Conservation (phyloP, 208 protist genomes). For the Leishmania martiniquensis region DNA sequence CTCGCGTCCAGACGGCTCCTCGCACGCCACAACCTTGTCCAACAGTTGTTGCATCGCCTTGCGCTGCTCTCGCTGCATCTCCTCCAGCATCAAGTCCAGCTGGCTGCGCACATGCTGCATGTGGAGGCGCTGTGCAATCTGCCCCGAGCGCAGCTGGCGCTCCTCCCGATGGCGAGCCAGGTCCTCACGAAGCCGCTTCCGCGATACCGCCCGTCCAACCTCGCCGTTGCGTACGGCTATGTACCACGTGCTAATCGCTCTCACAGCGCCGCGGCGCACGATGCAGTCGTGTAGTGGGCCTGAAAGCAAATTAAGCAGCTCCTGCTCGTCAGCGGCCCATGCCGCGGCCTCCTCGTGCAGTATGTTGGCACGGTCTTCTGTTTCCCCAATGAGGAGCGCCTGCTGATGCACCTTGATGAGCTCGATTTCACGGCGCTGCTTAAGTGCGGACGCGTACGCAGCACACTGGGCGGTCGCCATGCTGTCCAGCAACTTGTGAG, state of each 20-base stretch:
- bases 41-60: conserved; percentile 23
- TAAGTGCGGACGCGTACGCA: conserved; percentile 9
- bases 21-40: conserved; percentile 14
- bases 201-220: conserved; percentile 19
- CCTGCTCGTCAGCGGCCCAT: conserved; percentile 15
- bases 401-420: conserved; percentile 12
- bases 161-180: conserved; percentile 20
- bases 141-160: conserved; percentile 10
- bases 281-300: conserved; percentile 29
- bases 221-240: conserved; percentile 16
- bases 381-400: conserved; percentile 20
- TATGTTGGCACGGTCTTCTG: conserved; percentile 18
- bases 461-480: conserved; percentile 14
- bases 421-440: conserved; percentile 2
- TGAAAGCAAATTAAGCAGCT: conserved; percentile 12
- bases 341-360: conserved; percentile 15
- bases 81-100: conserved; percentile 27
- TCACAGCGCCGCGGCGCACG: conserved; percentile 20
- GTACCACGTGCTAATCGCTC: conserved; percentile 27
- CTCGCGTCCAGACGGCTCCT: conserved; percentile 26
- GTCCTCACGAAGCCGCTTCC: conserved; percentile 18
- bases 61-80: conserved; percentile 24
- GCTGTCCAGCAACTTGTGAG: conserved; percentile 7
- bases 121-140: conserved; percentile 28
- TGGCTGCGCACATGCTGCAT: conserved; percentile 26